phyloP scores from a whole-genome alignment of 345 rosid genomes.

The Reutealis trisperma region DNA sequence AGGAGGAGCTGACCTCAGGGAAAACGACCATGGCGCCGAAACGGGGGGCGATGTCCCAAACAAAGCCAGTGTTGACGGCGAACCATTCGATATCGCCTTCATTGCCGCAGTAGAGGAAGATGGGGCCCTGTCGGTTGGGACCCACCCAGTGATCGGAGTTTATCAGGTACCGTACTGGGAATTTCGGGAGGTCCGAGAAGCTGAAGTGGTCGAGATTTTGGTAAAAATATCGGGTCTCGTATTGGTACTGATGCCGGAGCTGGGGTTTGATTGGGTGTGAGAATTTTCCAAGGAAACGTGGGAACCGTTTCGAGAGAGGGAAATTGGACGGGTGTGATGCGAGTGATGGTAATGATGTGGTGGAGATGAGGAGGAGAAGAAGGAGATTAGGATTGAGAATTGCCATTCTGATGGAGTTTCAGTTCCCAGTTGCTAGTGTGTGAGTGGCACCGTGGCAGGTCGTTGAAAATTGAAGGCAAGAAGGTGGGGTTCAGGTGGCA shows the following conservation, averaged over 20 bases:
- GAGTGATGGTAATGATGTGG: constrained; percentile 8
- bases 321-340: constrained; percentile 25
- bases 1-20: constrained; percentile 55
- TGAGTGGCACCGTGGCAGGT: neutral
- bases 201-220: constrained; percentile 84
- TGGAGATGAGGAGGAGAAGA: constrained; percentile 14
- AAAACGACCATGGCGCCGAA: constrained; percentile 82
- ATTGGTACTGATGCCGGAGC: constrained; percentile 34
- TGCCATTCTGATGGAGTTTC: constrained; percentile 35
- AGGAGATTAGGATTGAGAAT: neutral
- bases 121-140: constrained; percentile 55
- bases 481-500: neutral
- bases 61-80: constrained; percentile 69
- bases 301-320: constrained; percentile 18
- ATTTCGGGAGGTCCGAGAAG: constrained; percentile 59
- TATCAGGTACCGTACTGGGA: constrained; percentile 68
- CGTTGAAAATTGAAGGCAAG: neutral
- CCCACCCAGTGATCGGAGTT: constrained; percentile 70
- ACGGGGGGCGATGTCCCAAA: constrained; percentile 79
- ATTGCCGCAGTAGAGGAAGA: constrained; percentile 85
- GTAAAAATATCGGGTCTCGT: constrained; percentile 60
- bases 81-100: constrained; percentile 91
- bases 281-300: constrained; percentile 43
- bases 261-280: constrained; percentile 23
- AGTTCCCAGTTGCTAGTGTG: neutral